A percentile compares a stretch with the other conserved stretches of the same genome.
Evolutionary conservation across 2,329 filamentous ascomycete genomes (phyloP).

Genomic region (Mariannaea sp.): DNA sequence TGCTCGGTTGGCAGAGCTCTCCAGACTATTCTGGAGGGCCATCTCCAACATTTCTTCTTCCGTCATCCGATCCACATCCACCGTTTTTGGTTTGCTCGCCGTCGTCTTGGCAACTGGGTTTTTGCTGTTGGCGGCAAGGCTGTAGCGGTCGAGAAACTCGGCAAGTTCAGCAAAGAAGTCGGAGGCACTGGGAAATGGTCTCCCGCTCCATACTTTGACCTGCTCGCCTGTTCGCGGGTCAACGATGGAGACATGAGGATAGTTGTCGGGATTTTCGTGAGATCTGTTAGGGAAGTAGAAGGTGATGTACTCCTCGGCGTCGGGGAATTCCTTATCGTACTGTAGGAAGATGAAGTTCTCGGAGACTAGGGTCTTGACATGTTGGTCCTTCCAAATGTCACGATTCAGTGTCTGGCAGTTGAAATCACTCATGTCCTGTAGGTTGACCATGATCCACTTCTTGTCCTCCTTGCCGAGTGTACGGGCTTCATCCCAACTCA

Average conservation of each 20-base stretch:
- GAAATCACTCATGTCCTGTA: constrained; percentile 92
- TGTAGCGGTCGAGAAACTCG: constrained; percentile 97
- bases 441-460: constrained; percentile 95
- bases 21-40: constrained; percentile 87
- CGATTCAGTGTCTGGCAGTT: constrained; percentile 93
- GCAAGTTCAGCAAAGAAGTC: constrained; percentile 92
- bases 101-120: constrained; percentile 79
- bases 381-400: constrained; percentile 90
- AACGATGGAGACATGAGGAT: constrained; percentile 93
- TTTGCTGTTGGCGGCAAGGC: constrained; percentile 82
- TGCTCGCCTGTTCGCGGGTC: constrained; percentile 96
- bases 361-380: constrained; percentile 77
- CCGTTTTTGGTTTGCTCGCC: constrained; percentile 67
- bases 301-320: constrained; percentile 79
- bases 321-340: constrained; percentile 83
- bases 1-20: constrained; percentile 48
- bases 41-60: constrained; percentile 98
- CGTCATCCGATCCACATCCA: constrained; percentile 86
- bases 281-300: constrained; percentile 80
- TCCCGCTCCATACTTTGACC: constrained; percentile 93
- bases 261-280: constrained; percentile 84
- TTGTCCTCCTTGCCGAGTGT: constrained; percentile 83
- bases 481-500: constrained; percentile 83
- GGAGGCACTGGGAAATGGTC: constrained; percentile 72
- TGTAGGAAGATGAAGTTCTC: constrained; percentile 98